Conservation (phyloP, 1,139 yeast genomes). For the Yamadazyma sp. region DNA sequence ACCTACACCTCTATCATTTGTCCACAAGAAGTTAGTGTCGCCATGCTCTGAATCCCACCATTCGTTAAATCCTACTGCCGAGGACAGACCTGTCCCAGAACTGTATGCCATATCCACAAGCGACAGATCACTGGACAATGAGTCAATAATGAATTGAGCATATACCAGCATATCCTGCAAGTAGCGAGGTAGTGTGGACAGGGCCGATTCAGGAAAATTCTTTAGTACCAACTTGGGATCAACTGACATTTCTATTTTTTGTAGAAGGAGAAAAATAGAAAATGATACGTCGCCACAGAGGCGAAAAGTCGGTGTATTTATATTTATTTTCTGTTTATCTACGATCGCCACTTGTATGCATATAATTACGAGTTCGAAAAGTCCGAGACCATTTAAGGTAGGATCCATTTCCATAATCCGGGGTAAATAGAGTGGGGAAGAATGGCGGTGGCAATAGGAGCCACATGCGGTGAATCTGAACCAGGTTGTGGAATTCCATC, state of each 20-base stretch:
- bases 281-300: background rate
- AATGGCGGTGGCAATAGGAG: no score
- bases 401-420: no score
- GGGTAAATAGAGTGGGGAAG: no score
- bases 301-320: background rate
- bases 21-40: background rate
- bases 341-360: no score
- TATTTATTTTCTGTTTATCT: no score
- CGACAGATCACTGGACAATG: background rate
- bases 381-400: no score
- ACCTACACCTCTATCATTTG: background rate
- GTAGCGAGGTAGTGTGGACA: background rate
- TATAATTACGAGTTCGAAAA: no score
- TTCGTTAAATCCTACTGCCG: background rate
- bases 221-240: conserved; percentile 1
- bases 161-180: background rate
- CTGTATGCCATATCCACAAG: background rate
- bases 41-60: background rate
- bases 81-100: background rate
- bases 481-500: no score
- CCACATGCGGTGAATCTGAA: no score
- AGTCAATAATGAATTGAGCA: background rate
- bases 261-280: background rate
- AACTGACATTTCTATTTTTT: conserved; percentile 1
- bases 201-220: background rate